Evolutionary conservation across 2,329 filamentous ascomycete genomes (phyloP).

Genomic region (Claviceps paspali): DNA sequence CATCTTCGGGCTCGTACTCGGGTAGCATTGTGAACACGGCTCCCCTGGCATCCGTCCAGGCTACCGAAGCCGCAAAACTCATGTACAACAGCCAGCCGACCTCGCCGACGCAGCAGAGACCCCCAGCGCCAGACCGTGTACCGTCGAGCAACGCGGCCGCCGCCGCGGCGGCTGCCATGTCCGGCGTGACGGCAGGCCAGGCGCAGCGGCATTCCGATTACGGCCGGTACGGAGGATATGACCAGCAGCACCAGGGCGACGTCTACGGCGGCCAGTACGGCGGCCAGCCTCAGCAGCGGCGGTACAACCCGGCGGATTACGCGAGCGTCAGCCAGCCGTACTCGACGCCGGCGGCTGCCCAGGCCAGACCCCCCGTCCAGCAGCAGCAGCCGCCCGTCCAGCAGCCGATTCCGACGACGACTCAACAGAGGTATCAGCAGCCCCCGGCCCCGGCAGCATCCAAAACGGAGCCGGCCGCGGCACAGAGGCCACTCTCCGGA

Average conservation of each 20-base stretch:
- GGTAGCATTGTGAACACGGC: conserved; percentile 11
- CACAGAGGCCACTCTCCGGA: conserved; percentile 15
- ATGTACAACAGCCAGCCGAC: conserved; percentile 43
- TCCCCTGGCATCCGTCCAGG: conserved; percentile 21
- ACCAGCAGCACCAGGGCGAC: conserved; percentile 20
- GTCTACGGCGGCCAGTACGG: conserved; percentile 20
- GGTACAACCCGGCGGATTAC: conserved; percentile 68
- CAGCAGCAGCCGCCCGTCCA: conserved; percentile 14
- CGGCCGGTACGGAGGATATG: conserved; percentile 18
- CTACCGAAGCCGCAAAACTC: conserved; percentile 47
- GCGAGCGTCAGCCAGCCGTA: conserved; percentile 41
- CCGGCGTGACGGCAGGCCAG: conserved; percentile 23
- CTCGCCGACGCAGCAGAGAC: conserved; percentile 34
- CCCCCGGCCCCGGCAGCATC: conserved; percentile 12
- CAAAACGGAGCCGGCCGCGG: conserved; percentile 24
- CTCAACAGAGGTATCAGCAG: conserved; percentile 23
- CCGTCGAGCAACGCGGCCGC: conserved; percentile 41
- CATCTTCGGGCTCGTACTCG: conserved; percentile 20
- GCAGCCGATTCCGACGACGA: conserved; percentile 17
- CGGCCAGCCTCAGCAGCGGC: conserved; percentile 28
- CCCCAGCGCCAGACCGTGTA: conserved; percentile 34
- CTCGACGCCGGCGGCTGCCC: conserved; percentile 15
- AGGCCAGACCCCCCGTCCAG: conserved; percentile 16
- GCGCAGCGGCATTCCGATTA: conserved; percentile 21
- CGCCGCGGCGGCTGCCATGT: conserved; percentile 45